A percentile compares a stretch with the other conserved stretches of the same genome.
Conservation (phyloP, 257 asterid species). For the Cordia subcordata region DNA sequence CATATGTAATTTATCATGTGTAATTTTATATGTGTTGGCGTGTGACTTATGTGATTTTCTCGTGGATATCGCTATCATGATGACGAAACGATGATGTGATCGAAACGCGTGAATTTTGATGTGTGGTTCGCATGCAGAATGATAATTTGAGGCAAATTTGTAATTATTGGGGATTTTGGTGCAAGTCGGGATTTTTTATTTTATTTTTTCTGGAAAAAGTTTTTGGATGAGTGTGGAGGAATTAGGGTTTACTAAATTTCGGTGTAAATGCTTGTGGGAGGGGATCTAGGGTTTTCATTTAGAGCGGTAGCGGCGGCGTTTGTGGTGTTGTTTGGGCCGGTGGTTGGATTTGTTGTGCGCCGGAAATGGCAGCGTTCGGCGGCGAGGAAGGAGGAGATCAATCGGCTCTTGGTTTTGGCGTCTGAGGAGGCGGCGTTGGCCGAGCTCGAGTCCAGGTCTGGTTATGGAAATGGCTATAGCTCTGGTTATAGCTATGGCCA, state of each 20-base stretch:
- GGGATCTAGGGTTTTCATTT: slow-evolving; percentile 51
- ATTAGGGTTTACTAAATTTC: slow-evolving; percentile 26
- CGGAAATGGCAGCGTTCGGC: slow-evolving; percentile 54
- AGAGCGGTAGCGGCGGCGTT: slow-evolving; percentile 32
- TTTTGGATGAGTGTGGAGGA: slow-evolving; percentile 30
- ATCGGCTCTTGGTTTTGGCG: slow-evolving; percentile 55
- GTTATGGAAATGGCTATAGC: slow-evolving; percentile 7
- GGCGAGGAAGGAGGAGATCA: slow-evolving; percentile 68
- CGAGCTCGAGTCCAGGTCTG: slow-evolving; percentile 43
- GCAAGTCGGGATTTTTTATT: too few relatives aligned
- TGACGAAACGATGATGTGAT: not conserved
- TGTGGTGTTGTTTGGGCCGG: slow-evolving; percentile 32
- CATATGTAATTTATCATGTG: too few relatives aligned
- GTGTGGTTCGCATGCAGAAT: not conserved
- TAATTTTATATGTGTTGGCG: too few relatives aligned
- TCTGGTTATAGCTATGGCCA: slow-evolving; percentile 12
- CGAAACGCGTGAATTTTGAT: too few relatives aligned
- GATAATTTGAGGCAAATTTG: not conserved
- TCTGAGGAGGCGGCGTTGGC: slow-evolving; percentile 61
- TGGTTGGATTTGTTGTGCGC: slow-evolving; percentile 44
- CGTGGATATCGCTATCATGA: not conserved
- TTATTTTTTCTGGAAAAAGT: slow-evolving; percentile 1
- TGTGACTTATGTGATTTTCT: not conserved
- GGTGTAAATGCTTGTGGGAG: slow-evolving; percentile 62
- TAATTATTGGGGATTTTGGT: not conserved